Base-by-base conservation (phyloP, 352 stramenopile species). In the Pythium graminicola region DNA sequence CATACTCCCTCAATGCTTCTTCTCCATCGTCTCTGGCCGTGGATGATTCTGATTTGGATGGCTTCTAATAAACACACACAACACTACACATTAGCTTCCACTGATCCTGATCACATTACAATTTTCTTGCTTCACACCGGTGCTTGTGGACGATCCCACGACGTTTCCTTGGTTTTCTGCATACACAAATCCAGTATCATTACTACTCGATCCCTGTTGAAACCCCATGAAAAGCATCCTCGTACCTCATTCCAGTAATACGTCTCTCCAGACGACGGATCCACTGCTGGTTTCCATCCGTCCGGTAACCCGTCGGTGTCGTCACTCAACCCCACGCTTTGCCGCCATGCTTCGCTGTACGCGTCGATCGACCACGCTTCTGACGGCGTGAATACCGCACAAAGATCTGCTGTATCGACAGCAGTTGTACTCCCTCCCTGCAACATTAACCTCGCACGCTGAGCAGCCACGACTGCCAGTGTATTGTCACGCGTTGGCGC, bases 161-260 rank as follows among this genome's bases (percentile, higher is more conserved):
- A 69, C 20, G 81, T 93, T 26, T 89, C 73, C 31, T 93, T 85
- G 2, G 81, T 90, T 20, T 33, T 64, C 81, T 92, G 51, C 38
- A 57, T 38, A 11, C 11, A 51, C 39, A 45, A 13, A 45, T 6
- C 13, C 6, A 17, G 1, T 23, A 32, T 1, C 13, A 36, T 9
- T 14, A 36, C 14, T n/a, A n/a, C n/a, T n/a, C n/a, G n/a, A n/a
- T n/a, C n/a, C n/a, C n/a, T n/a, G n/a, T n/a, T n/a, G n/a, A n/a
- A n/a, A n/a, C n/a, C n/a, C 17, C 13, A 8, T 44, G 6, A 45
- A 19, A 23, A 54, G 20, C 38, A 22, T 54, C 23, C 31, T n/a
- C 40, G 24, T 47, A 89, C 81, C 70, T 93, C 67, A 41, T 90
- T 89, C 77, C 79, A 93, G 54, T 82, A 93, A 63, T 93, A 93